Conservation (phyloP, 306 rosid species). For the Malus sylvestris region DNA sequence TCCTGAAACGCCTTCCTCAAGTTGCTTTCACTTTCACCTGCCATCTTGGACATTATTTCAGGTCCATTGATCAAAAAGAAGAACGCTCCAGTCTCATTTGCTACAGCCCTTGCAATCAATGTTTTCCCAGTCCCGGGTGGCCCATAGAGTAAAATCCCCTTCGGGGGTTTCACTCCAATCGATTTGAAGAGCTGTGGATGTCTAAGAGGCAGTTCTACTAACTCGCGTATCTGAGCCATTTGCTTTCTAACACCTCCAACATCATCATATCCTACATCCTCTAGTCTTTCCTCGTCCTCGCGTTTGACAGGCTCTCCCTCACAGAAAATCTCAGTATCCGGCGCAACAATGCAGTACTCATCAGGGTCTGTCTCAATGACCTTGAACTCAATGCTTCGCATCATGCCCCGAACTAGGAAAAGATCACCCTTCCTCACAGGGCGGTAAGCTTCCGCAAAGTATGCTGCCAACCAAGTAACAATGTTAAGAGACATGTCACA, state of each 20-base stretch:
- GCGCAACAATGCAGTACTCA: conserved; percentile 58
- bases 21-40: conserved; percentile 71
- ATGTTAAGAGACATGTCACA: conserved; percentile 3
- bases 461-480: conserved; percentile 29
- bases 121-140: conserved; percentile 76
- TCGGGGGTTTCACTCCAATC: conserved; percentile 69
- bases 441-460: conserved; percentile 46
- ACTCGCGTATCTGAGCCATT: conserved; percentile 75
- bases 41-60: conserved; percentile 68
- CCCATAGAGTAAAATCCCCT: conserved; percentile 66
- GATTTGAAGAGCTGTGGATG: conserved; percentile 69
- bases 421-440: conserved; percentile 61
- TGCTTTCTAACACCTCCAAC: conserved; percentile 77
- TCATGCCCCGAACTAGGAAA: conserved; percentile 53
- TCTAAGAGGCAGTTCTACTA: conserved; percentile 67
- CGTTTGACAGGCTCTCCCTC: conserved; percentile 61
- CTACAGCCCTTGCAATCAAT: conserved; percentile 61
- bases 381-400: conserved; percentile 62
- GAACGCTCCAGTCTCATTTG: conserved; percentile 73
- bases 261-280: conserved; percentile 62
- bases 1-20: conserved; percentile 70
- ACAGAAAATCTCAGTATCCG: conserved; percentile 60
- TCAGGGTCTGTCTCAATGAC: conserved; percentile 53
- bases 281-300: conserved; percentile 59
- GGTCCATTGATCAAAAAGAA: conserved; percentile 66